A percentile compares a stretch with the other conserved stretches of the same genome.
Evolutionary conservation across 768 basidiomycete genomes (phyloP).

Genomic region (Boletus vermiculosoides): DNA sequence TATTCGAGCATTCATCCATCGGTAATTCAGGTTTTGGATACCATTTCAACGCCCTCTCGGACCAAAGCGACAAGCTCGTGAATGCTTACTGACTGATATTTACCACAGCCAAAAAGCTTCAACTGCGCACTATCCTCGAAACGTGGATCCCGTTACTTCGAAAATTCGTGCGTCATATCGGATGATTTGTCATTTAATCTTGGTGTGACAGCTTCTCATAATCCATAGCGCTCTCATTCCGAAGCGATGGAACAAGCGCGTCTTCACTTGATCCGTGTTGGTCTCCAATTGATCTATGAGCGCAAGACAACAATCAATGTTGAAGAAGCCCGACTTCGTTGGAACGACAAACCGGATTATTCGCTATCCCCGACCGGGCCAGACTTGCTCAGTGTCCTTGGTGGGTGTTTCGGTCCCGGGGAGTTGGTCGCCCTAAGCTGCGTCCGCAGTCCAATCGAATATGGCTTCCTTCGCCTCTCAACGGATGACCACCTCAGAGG

Average conservation of each 20-base stretch:
- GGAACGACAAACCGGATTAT: slow-evolving; percentile 13
- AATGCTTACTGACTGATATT: slow-evolving; percentile 55
- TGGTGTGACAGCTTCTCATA: slow-evolving; percentile 6
- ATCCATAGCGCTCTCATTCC: slow-evolving; percentile 44
- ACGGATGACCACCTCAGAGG: slow-evolving; percentile 56
- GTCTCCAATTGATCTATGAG: slow-evolving; percentile 50
- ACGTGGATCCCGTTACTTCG: slow-evolving; percentile 58
- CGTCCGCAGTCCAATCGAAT: slow-evolving; percentile 56
- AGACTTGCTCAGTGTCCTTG: slow-evolving; percentile 54
- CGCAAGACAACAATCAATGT: slow-evolving; percentile 41
- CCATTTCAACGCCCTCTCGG: slow-evolving; percentile 51
- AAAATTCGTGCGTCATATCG: slow-evolving; percentile 41
- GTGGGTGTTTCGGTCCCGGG: slow-evolving; percentile 33
- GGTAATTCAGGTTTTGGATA: slow-evolving; percentile 49
- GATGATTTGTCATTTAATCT: slow-evolving; percentile 1
- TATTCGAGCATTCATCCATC: background rate
- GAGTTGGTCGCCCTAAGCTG: background rate
- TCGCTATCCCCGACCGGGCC: slow-evolving; percentile 15
- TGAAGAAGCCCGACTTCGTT: slow-evolving; percentile 25
- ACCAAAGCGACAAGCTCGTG: slow-evolving; percentile 52
- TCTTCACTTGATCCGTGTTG: slow-evolving; percentile 51
- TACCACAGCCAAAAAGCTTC: slow-evolving; percentile 49
- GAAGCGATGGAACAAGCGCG: slow-evolving; percentile 43
- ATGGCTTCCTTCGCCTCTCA: slow-evolving; percentile 41
- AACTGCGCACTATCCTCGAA: slow-evolving; percentile 51